Base-by-base conservation (phyloP, 2,329 filamentous ascomycete genomes). In the Colletotrichum tamarilloi region DNA sequence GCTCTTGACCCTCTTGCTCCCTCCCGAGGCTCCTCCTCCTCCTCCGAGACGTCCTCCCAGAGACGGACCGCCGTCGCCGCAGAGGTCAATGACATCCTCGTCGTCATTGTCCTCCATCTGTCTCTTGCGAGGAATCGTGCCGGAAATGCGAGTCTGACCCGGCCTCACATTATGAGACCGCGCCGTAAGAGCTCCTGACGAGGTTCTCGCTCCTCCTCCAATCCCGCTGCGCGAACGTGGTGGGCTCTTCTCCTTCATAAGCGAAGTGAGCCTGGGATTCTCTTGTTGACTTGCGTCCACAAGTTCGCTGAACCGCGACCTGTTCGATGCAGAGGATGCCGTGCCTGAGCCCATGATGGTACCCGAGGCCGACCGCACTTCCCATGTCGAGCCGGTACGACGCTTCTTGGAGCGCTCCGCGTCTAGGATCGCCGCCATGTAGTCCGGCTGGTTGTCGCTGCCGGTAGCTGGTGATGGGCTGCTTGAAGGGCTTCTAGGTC, bases 71-170 rank as follows among this genome's bases (percentile, higher is more conserved):
- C 30, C 53, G 55, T 52, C 42, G 60, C 55, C 46, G 38, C 71
- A 70, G 19, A 73, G 71, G 11, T 73, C 71, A n/a, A 71, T 73
- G n/a, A 73, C 12, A 9, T 14, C 58, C 16, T 70, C 66, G 35
- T 73, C 60, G 26, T 28, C 32, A 16, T 59, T 57, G 26, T 62
- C 53, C 8, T 58, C 56, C 24, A 26, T 16, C 19, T 73, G 70
- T 30, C 71, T 66, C 56, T 73, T 73, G 42, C 16, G 46, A 19
- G 38, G 42, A 5, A 30, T 14, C 32, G 60, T 42, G 8, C 55
- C 26, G 22, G 71, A 32, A 16, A 35, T n/a, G 1, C 56, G 19
- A 28, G 28, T 28, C 22, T 19, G 35, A 4, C 12, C 42, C 16
- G 58, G n/a, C 22, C 64, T 42, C 26, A 49, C 38, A 35, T 71